Evolutionary conservation across 331 rosid species (phyloP), one percentile per base, ranked within the genome.

Genomic region (Malus hybrid): DNA sequence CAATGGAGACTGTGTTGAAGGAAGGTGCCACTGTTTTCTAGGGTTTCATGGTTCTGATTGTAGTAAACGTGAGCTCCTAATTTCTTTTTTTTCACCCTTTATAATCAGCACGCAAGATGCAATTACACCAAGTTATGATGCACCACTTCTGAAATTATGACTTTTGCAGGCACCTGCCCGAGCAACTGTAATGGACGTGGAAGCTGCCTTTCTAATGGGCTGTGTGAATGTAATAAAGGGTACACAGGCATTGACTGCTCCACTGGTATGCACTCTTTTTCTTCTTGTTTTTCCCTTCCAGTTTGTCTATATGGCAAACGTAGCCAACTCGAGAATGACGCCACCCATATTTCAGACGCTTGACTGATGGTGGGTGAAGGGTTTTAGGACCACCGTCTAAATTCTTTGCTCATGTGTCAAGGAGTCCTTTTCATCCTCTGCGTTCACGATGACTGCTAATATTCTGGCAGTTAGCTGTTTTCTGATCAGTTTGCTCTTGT

Each of bases 1-100:
- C 82, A 94, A 89, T 76, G 99, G 99, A 73, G 96, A 94, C 79
- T 94, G 99, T 78, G 85, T 94, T 19, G 92, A 90, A 73, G 99
- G 97, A 81, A 88, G 80, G 72, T 94, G 99, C 77, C 88, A 72
- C 64, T 94, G 99, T 80, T 92, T 94, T 83, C 82, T 88, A 32
- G 99, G 97, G 78, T 90, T 86, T 82, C 87, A 83, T 68, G 96
- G 96, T 75, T 83, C 81, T 20, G 97, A 92, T 80, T 94, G 97
- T 93, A 83, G 89, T 70, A 76, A 82, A 83, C 96, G 99, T 42
- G 11, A 42, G 50, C 15, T 1, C 15, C 50, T 31, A 31, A 31
- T 31, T 31, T 5, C 32, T 22, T 22, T 31, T 31, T 31, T 31
- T 31, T 4, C 32, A 31, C 32, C 32, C 32, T 31, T 31, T 31